phyloP scores from a whole-genome alignment of 1,139 yeast genomes.

The Meyerozyma smithsonii region DNA sequence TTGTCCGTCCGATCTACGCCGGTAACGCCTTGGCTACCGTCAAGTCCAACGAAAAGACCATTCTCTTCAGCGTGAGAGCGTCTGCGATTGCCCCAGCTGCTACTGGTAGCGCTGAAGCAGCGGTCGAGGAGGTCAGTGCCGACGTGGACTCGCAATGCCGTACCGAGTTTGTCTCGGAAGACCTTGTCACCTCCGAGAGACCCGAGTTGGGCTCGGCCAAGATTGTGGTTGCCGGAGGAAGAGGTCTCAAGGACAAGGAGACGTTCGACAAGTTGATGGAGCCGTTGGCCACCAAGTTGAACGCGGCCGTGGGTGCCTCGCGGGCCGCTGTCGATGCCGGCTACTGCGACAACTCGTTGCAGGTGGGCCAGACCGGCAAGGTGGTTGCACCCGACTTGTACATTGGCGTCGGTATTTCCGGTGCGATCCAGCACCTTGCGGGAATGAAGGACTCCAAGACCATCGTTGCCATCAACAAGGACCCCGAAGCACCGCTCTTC shows the following conservation, averaged over 20 bases:
- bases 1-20: slow-evolving; percentile 91
- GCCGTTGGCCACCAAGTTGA: slow-evolving; percentile 80
- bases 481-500: slow-evolving; percentile 90
- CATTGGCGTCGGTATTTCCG: slow-evolving; percentile 89
- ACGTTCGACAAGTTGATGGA: slow-evolving; percentile 71
- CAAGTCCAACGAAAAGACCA: slow-evolving; percentile 58
- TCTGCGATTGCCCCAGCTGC: slow-evolving; percentile 73
- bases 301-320: slow-evolving; percentile 96
- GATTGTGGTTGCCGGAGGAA: slow-evolving; percentile 84
- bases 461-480: slow-evolving; percentile 92
- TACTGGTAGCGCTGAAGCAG: slow-evolving; percentile 31
- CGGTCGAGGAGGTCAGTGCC: slow-evolving; percentile 46
- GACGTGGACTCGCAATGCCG: slow-evolving; percentile 30
- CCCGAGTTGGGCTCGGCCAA: slow-evolving; percentile 88
- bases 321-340: slow-evolving; percentile 98
- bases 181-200: slow-evolving; percentile 71
- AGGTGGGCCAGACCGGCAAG: slow-evolving; percentile 97
- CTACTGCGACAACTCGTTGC: slow-evolving; percentile 93
- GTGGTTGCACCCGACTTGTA: slow-evolving; percentile 95
- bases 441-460: slow-evolving; percentile 97
- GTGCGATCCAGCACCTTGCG: slow-evolving; percentile 97
- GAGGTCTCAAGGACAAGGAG: slow-evolving; percentile 88
- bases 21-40: slow-evolving; percentile 91
- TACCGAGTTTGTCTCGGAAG: slow-evolving; percentile 62
- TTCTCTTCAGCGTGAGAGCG: slow-evolving; percentile 73